Conservation (phyloP, 1,139 yeast species). For the Hyphopichia wangnamkhiaoensis region DNA sequence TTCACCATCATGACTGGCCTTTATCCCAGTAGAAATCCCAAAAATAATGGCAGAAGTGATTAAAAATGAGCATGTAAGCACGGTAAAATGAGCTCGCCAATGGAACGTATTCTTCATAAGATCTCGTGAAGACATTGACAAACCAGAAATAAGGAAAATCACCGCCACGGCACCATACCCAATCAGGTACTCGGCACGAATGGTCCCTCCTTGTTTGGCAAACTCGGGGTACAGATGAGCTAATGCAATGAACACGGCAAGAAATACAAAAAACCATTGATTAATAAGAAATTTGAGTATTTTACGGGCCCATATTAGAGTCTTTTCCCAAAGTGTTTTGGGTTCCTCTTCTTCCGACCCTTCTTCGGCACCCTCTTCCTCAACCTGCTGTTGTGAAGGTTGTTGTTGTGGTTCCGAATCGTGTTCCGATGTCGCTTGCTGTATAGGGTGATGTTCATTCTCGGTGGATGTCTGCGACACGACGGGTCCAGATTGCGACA, state of each 20-base stretch:
- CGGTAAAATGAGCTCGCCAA: conserved; percentile 83
- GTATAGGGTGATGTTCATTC: no score
- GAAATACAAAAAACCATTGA: conserved; percentile 75
- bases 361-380: no score
- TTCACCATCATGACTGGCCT: conserved; percentile 52
- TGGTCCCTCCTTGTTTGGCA: conserved; percentile 80
- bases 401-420: no score
- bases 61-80: conserved; percentile 66
- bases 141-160: conserved; percentile 77
- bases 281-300: conserved; percentile 29
- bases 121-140: conserved; percentile 68
- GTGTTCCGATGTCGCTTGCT: no score
- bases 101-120: conserved; percentile 60
- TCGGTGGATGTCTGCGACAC: no score
- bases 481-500: no score
- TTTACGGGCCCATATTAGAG: conserved; percentile 3
- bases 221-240: conserved; percentile 80
- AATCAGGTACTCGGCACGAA: conserved; percentile 71
- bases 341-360: no score
- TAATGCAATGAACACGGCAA: conserved; percentile 71
- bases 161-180: conserved; percentile 87
- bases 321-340: no score
- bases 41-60: conserved; percentile 74
- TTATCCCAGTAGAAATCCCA: conserved; percentile 72
- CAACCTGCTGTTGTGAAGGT: no score